A percentile compares a stretch with the other conserved stretches of the same genome.
Evolutionary conservation across 176 grass and related monocot genomes (phyloP).

Genomic region (Aegilops speltoides): DNA sequence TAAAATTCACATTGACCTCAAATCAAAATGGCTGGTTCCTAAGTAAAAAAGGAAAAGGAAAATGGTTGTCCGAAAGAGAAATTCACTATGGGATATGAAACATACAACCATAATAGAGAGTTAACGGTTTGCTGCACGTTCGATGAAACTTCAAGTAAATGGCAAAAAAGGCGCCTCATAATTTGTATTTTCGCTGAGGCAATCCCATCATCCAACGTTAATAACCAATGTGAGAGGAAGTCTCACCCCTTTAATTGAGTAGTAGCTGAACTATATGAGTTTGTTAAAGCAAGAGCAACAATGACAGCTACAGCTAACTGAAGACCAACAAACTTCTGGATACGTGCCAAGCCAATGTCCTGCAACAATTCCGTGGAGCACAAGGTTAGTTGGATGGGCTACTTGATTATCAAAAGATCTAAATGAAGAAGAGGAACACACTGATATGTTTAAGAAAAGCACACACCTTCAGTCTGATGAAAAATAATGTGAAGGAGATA

Average conservation of each 20-base stretch:
- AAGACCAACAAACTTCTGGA: conserved; percentile 64
- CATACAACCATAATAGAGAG: neutral
- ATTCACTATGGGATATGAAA: neutral
- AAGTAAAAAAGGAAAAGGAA: neutral
- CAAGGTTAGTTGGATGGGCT: neutral
- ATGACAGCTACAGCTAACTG: conserved; percentile 70
- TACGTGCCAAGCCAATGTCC: conserved; percentile 73
- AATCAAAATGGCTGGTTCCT: neutral
- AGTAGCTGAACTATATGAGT: conserved; percentile 59
- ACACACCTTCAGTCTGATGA: conserved; percentile 79
- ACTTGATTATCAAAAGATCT: neutral
- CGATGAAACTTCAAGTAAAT: neutral
- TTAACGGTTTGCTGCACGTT: neutral
- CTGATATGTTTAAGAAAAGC: neutral
- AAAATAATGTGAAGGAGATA: conserved; percentile 81
- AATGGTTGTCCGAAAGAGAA: neutral
- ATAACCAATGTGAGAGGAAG: conserved; percentile 17
- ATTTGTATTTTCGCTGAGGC: neutral
- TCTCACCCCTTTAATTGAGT: conserved; percentile 60
- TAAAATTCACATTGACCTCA: neutral
- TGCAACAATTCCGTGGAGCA: conserved; percentile 25
- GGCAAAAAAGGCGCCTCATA: neutral
- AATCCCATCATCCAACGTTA: neutral
- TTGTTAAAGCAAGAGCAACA: conserved; percentile 70
- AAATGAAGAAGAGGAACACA: neutral